A percentile compares a stretch with the other conserved stretches of the same genome.
These are phyloP conservation scores for Xylaria bambusicola DNA, from an alignment of 495 filamentous ascomycete genomes.

Conservation along the genomic window DNA sequence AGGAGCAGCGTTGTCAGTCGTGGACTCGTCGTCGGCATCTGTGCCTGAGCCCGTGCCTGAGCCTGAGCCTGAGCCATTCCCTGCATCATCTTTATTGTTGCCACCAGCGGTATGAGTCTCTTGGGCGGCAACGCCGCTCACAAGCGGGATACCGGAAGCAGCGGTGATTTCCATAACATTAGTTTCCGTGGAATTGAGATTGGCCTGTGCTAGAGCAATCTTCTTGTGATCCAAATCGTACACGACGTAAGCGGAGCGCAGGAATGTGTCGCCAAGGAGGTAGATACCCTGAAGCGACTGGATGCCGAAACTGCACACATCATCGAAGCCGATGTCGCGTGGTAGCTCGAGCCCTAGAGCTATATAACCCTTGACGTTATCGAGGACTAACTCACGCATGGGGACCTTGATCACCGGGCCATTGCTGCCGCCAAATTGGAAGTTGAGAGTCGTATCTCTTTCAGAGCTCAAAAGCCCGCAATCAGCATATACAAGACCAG, in stretches of 20 bases:
- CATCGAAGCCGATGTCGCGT: constrained; percentile 29
- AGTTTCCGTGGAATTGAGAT: constrained; percentile 68
- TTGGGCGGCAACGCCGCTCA: constrained; percentile 39
- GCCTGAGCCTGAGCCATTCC: no score
- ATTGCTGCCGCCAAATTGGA: constrained; percentile 53
- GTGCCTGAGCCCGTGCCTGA: no score
- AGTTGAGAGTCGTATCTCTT: constrained; percentile 63
- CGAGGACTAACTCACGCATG: constrained; percentile 73
- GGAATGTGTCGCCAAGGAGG: constrained; percentile 81
- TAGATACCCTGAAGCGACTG: constrained; percentile 32
- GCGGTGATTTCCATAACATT: constrained; percentile 48
- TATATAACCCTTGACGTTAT: constrained; percentile 40
- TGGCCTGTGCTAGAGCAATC: constrained; percentile 83
- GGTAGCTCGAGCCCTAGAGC: constrained; percentile 26
- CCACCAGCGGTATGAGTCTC: constrained; percentile 16
- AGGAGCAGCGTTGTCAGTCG: constrained; percentile 16
- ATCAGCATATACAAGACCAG: constrained; percentile 47
- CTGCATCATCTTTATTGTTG: neutral
- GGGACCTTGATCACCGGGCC: constrained; percentile 67
- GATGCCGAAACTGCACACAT: constrained; percentile 47
- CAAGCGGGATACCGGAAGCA: constrained; percentile 40
- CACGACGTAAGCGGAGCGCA: constrained; percentile 90
- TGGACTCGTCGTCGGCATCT: neutral
- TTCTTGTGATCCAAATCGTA: constrained; percentile 85
- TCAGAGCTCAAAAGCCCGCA: constrained; percentile 55